phyloP scores from a whole-genome alignment of 768 basidiomycete genomes.

The Mycena kentingensis region DNA sequence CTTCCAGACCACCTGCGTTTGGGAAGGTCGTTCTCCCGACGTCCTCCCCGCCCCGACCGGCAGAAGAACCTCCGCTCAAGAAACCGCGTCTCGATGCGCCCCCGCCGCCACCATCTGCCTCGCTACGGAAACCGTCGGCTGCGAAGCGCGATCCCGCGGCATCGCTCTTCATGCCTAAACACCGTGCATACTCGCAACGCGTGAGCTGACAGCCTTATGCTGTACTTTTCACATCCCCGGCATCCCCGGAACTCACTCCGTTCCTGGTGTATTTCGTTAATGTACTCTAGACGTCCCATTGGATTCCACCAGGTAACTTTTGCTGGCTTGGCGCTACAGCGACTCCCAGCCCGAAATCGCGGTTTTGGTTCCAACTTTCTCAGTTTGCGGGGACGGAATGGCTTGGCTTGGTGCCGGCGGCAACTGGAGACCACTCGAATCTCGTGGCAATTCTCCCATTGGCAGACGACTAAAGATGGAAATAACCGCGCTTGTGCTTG shows the following conservation, averaged over 20 bases:
- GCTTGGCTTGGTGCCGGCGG: too few species aligned
- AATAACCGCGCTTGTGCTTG: neutral
- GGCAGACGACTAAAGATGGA: too few species aligned
- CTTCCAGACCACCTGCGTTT: constrained; percentile 13
- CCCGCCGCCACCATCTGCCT: constrained; percentile 10
- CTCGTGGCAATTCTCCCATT: too few species aligned
- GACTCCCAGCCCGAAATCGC: too few species aligned
- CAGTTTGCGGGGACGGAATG: too few species aligned
- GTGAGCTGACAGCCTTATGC: constrained; percentile 34
- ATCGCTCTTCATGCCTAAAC: constrained; percentile 68
- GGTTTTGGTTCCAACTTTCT: too few species aligned
- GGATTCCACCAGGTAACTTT: too few species aligned
- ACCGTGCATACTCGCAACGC: constrained; percentile 60
- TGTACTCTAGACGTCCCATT: too few species aligned
- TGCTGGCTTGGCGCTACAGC: too few species aligned
- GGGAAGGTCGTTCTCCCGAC: neutral
- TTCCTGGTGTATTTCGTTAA: constrained; percentile 6
- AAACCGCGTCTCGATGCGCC: constrained; percentile 11
- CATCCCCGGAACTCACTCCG: neutral
- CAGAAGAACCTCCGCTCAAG: constrained; percentile 6
- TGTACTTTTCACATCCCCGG: constrained; percentile 16
- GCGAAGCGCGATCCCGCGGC: neutral
- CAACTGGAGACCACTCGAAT: too few species aligned
- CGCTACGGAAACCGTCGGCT: neutral
- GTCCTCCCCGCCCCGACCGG: neutral